phyloP scores from a whole-genome alignment of 345 rosid species.

The Dipteronia sinensis region DNA sequence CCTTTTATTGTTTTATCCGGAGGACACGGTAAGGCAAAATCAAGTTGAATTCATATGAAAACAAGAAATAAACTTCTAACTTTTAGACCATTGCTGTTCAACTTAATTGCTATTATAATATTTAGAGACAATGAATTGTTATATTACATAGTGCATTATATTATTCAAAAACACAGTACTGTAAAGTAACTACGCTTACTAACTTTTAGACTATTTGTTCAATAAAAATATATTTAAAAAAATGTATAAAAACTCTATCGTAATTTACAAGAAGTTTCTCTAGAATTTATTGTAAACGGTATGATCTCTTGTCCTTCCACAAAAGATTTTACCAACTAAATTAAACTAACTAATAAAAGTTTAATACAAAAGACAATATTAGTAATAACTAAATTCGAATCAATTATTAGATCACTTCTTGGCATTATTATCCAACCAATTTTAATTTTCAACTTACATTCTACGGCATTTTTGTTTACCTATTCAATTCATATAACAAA shows the following conservation, averaged over 20 bases:
- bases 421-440: too few species aligned
- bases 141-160: background rate
- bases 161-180: too few species aligned
- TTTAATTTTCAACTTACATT: too few species aligned
- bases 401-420: too few species aligned
- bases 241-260: background rate
- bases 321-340: too few species aligned
- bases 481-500: too few species aligned
- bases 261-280: background rate
- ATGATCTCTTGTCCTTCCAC: too few species aligned
- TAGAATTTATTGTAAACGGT: background rate
- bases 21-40: constrained; percentile 7
- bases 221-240: background rate
- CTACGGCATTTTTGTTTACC: too few species aligned
- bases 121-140: too few species aligned
- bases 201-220: background rate
- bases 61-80: background rate
- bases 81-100: background rate
- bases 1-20: background rate
- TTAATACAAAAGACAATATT: too few species aligned
- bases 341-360: too few species aligned
- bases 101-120: background rate
- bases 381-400: too few species aligned
- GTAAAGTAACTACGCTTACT: background rate
- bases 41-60: background rate